Evolutionary conservation across 2,329 filamentous ascomycete genomes (phyloP), one percentile per base, ranked within the genome.

Genomic region (Venturia asperata): DNA sequence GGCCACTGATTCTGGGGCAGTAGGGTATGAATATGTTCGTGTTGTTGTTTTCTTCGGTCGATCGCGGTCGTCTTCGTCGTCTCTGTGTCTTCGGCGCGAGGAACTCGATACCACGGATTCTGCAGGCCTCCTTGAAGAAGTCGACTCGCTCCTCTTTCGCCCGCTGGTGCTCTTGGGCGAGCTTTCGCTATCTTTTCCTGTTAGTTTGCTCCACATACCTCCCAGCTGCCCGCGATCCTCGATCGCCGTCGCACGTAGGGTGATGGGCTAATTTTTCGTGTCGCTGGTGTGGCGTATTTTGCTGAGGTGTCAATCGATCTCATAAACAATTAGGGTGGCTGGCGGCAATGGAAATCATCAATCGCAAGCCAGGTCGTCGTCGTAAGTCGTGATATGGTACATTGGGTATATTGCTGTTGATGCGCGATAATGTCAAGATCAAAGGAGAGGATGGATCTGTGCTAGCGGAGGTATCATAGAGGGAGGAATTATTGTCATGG

Each of bases 1-100:
- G 37, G 73, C 72, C 24, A 72, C 71, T 19, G 74, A 76, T 17
- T 65, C 66, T 27, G 39, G 73, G 72, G 37, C 70, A 70, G 49
- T 70, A 71, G 70, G 67, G 63, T 74, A 72, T 19, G 66, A 69
- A 66, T 66, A 67, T 64, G 45, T 69, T 68, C 70, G 71, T 60
- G 66, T 65, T 37, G 67, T 65, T 49, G 52, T 45, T 19, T 61
- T 58, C 34, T 55, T 62, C 10, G 66, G 64, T 41, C 68, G 67
- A 24, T 71, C 65, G 27, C 72, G 41, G 43, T 66, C 64, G 39
- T 64, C 60, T 5, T 62, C 60, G 30, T 62, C 60, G 39, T 43
- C 60, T 43, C 24, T 43, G 21, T 34, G 60, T 30, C 37, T 62
- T n/a, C 60, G 15, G 30, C 27, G 37, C 6, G 60, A 37, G 30